Evolutionary conservation across 1,284 basidiomycete species (phyloP), one percentile per base, ranked within the genome.

Genomic region (Ganoderma sp.): DNA sequence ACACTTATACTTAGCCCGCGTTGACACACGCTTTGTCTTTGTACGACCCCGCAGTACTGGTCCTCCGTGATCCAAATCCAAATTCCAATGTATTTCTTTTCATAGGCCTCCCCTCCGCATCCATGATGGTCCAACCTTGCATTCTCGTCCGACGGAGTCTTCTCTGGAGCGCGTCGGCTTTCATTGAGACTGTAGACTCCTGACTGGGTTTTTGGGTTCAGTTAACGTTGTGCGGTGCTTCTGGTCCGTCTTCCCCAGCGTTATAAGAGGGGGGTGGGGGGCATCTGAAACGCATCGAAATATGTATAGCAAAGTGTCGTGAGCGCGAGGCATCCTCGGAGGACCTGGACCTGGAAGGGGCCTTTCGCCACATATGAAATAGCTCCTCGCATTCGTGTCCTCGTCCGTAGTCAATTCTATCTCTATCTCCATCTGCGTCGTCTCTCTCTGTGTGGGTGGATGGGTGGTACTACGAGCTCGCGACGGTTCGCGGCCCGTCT

Each of bases 241-340:
- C 52, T 56, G 28, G 48, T 52, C 5, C 14, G 12, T 25, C 48
- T 14, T 8, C 22, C 1, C 48, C 10, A 25, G 48, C 48, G 48
- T 25, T 22, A 25, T 22, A n/a, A n/a, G n/a, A n/a, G n/a, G n/a
- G n/a, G n/a, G n/a, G n/a, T n/a, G 10, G 48, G 22, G 22, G 4
- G 12, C 48, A 52, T 52, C 25, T 52, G 22, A 52, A 28, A 52
- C 52, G 17, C 52, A 15, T 25, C 32, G 52, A 28, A 56, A 56
- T 28, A 32, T 34, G n/a, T n/a, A n/a, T n/a, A 32, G 14, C 25
- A 15, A 14, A 45, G 28, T 32, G 28, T 4, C 28, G 4, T 32
- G 54, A 14, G 60, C n/a, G 65, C 68, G 63, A 43, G 60, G 63
- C 52, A 28, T 57, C 65, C 48, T 52, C 65, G 62, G 54, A 14